Evolutionary conservation across 257 asterid species (phyloP), one percentile per base, ranked within the genome.

Genomic region (Fraxinus anomala): DNA sequence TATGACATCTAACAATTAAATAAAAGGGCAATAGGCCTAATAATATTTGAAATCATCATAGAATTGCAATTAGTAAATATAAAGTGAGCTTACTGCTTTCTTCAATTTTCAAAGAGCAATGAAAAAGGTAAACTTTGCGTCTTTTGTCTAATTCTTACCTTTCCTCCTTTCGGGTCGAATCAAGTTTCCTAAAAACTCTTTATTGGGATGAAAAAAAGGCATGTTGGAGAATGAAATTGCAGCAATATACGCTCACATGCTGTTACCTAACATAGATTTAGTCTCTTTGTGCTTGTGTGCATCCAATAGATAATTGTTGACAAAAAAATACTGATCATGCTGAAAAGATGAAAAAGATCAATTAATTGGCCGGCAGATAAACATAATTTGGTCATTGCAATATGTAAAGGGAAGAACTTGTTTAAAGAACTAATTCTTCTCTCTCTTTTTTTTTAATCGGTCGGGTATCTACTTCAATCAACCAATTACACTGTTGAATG

Each of bases 61-160:
- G 40, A 78, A 61, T 76, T 77, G 83, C 70, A 77, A 34, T 67
- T 72, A 76, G 73, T 75, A 65, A 78, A 73, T 21, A 9, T 71
- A 49, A 42, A 84, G 80, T 70, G 79, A 66, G 70, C 74, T 34
- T 33, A 68, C 47, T 34, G 56, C 74, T 74, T 78, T 73, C 73
- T 80, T 68, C 42, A 73, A 70, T 26, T 68, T 13, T 69, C 67
- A 70, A 81, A 80, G 84, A 79, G 88, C 81, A 84, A 76, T 34
- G 31, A 42, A 75, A 72, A 73, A 36, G 12, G 70, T 54, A 36
- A 56, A 77, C 1, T 37, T 24, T 54, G 49, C 31, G 37, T 61
- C 23, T 65, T 61, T 40, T 10, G 72, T 37, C 34, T 70, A 37
- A 66, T 21, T 30, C 42, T 21, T 14, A 44, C 54, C 44, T 21